These are phyloP conservation scores for Oemleria cerasiformis DNA, from an alignment of 306 rosid species.

Conservation along the genomic window DNA sequence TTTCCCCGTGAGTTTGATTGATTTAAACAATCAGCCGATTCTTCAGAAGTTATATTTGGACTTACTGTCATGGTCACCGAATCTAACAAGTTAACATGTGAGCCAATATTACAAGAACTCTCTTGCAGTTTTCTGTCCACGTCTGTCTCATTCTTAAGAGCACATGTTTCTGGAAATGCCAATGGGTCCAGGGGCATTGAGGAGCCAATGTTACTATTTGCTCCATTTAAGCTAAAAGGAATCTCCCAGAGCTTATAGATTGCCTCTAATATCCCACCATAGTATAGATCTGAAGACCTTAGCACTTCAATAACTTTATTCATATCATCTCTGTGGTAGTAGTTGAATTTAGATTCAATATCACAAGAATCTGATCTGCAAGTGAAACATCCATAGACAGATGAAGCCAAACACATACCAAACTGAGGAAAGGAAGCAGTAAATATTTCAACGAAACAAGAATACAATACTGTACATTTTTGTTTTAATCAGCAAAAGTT, in stretches of 20 bases:
- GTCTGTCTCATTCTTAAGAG: constrained; percentile 41
- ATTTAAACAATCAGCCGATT: constrained; percentile 34
- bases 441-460: background rate
- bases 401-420: constrained; percentile 21
- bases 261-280: constrained; percentile 56
- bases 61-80: constrained; percentile 41
- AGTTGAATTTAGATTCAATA: constrained; percentile 49
- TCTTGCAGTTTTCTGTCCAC: constrained; percentile 39
- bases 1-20: constrained; percentile 28
- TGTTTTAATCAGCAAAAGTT: background rate
- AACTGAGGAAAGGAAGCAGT: background rate
- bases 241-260: constrained; percentile 68
- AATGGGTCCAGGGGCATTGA: constrained; percentile 29
- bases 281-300: constrained; percentile 51
- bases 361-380: constrained; percentile 81
- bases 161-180: constrained; percentile 35
- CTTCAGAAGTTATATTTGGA: constrained; percentile 51
- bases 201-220: constrained; percentile 28
- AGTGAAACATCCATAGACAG: constrained; percentile 34
- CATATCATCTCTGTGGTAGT: constrained; percentile 79
- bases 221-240: constrained; percentile 38
- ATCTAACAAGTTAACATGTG: constrained; percentile 39
- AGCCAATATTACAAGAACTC: constrained; percentile 32
- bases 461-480: constrained; percentile 1
- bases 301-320: constrained; percentile 60